Conservation (phyloP, 2,329 filamentous ascomycete species). For the Microascus cirrosus region DNA sequence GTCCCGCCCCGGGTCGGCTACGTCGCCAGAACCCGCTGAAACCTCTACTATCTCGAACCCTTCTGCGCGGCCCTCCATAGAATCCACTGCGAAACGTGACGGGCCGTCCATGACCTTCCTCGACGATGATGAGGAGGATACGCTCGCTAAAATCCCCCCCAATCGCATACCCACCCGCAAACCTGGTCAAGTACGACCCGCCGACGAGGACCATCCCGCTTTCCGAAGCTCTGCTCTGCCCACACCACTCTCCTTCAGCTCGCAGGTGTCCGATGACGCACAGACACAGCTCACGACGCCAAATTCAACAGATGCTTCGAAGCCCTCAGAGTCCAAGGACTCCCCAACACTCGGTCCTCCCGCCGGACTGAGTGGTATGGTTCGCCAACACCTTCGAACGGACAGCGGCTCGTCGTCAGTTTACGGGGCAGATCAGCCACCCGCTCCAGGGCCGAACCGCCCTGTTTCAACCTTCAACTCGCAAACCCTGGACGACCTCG, state of each 20-base stretch:
- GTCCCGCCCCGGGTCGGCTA: constrained; percentile 32
- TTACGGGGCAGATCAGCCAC: constrained; percentile 39
- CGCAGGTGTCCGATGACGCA: constrained; percentile 12
- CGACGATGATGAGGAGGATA: constrained; percentile 30
- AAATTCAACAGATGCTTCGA: not conserved
- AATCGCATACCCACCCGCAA: constrained; percentile 9
- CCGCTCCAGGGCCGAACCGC: constrained; percentile 16
- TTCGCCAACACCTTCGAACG: constrained; percentile 72
- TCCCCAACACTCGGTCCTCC: constrained; percentile 71
- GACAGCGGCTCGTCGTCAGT: constrained; percentile 76
- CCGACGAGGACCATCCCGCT: constrained; percentile 43
- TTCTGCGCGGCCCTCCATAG: not conserved
- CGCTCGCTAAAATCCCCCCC: constrained; percentile 11
- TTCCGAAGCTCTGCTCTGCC: constrained; percentile 34
- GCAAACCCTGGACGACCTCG: constrained; percentile 18
- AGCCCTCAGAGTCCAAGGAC: constrained; percentile 32
- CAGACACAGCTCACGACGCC: constrained; percentile 6
- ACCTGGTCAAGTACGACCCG: constrained; percentile 23
- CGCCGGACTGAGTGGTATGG: constrained; percentile 63
- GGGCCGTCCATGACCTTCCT: constrained; percentile 26
- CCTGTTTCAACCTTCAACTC: constrained; percentile 22
- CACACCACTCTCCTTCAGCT: constrained; percentile 26
- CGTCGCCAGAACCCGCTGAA: constrained; percentile 20
- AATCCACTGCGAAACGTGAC: constrained; percentile 7
- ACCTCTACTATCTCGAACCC: not conserved